A percentile compares a stretch with the other conserved stretches of the same genome.
Conservation (phyloP, 73 alveolate species). For the Diophrys appendiculata region DNA sequence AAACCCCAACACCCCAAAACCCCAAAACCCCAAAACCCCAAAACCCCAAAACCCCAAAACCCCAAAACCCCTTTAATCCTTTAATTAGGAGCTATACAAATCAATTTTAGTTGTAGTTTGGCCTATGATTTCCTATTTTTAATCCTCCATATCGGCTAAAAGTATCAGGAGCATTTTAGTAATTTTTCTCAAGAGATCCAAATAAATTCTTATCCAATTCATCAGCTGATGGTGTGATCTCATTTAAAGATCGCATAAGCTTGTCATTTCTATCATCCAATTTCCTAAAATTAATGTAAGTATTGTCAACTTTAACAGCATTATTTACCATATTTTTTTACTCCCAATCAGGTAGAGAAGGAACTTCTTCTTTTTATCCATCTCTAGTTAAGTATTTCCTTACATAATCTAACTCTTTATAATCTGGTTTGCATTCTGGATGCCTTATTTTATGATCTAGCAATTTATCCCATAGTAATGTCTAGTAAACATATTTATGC, state of each 20-base stretch:
- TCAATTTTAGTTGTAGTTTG: not conserved
- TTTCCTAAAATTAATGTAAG: too few relatives aligned
- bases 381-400: constrained; percentile 1
- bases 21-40: too few relatives aligned
- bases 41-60: too few relatives aligned
- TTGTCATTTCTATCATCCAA: constrained; percentile 7
- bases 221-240: constrained; percentile 4
- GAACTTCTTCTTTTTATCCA: not conserved
- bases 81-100: not conserved
- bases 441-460: constrained; percentile 27
- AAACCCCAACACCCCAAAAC: too few relatives aligned
- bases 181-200: not conserved
- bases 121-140: constrained; percentile 13
- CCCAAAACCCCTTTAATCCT: too few relatives aligned
- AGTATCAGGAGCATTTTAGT: constrained; percentile 20
- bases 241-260: constrained; percentile 13
- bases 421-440: constrained; percentile 20
- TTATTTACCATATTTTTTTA: constrained; percentile 6
- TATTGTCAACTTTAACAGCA: constrained; percentile 2
- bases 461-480: constrained; percentile 32
- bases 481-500: constrained; percentile 42
- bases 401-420: constrained; percentile 20
- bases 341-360: constrained; percentile 21
- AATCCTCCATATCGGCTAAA: constrained; percentile 15
- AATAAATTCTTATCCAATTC: constrained; percentile 22